phyloP scores from a whole-genome alignment of 2,329 filamentous ascomycete genomes.

The Pseudogymnoascus sp. region DNA sequence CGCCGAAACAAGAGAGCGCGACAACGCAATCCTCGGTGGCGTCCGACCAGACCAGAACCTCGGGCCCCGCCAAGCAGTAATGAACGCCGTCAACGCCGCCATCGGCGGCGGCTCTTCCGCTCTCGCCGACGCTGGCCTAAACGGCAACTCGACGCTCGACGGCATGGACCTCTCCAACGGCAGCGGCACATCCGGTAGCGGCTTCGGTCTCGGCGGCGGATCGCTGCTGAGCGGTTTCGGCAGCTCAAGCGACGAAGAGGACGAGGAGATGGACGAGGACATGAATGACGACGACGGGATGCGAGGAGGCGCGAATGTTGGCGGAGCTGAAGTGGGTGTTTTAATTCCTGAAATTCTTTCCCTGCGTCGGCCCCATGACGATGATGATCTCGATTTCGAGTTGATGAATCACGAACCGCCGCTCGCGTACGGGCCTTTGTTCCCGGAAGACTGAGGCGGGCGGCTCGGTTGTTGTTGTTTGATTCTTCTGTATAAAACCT shows the following conservation, averaged over 20 bases:
- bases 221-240: conserved; percentile 83
- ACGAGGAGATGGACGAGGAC: conserved; percentile 84
- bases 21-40: conserved; percentile 96
- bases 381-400: conserved; percentile 30
- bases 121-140: conserved; percentile 73
- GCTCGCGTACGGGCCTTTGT: conserved; percentile 5
- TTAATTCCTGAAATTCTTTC: conserved; percentile 28
- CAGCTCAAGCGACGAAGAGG: conserved; percentile 91
- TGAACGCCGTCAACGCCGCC: conserved; percentile 49
- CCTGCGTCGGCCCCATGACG: conserved; percentile 16
- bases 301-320: conserved; percentile 40
- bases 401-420: conserved; percentile 27
- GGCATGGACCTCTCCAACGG: conserved; percentile 61
- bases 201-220: conserved; percentile 64
- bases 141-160: conserved; percentile 41
- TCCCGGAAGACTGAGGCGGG: not conserved
- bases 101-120: conserved; percentile 58
- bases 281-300: conserved; percentile 53
- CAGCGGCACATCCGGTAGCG: conserved; percentile 57
- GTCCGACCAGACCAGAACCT: conserved; percentile 86
- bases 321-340: conserved; percentile 47
- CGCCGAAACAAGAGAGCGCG: conserved; percentile 86
- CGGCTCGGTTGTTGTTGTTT: not conserved
- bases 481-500: not conserved
- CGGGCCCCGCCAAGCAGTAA: conserved; percentile 59